Evolutionary conservation across 2,329 filamentous ascomycete genomes (phyloP).

Genomic region (Periconia sp.): DNA sequence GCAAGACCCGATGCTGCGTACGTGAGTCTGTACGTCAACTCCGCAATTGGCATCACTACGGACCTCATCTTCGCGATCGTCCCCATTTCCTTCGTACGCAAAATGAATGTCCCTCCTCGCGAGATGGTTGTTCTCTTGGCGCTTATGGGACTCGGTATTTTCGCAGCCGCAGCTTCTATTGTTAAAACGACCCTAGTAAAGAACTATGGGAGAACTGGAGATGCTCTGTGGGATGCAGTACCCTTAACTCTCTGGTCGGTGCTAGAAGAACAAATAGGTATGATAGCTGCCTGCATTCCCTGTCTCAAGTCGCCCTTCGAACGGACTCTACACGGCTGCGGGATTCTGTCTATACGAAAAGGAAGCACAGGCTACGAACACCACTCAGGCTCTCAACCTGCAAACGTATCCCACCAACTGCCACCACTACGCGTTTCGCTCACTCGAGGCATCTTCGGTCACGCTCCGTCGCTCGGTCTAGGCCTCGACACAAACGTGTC

Average conservation of each 20-base stretch:
- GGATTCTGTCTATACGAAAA: background rate
- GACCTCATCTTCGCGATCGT: constrained; percentile 27
- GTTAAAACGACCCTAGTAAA: constrained; percentile 22
- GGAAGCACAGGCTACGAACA: background rate
- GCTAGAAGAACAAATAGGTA: constrained; percentile 26
- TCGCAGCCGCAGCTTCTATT: constrained; percentile 25
- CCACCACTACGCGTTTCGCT: constrained; percentile 1
- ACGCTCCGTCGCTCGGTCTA: no score
- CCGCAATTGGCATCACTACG: constrained; percentile 20
- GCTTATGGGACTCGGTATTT: constrained; percentile 26
- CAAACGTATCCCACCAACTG: constrained; percentile 3
- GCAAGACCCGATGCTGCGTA: constrained; percentile 3
- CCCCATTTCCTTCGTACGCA: constrained; percentile 22
- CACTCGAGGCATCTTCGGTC: background rate
- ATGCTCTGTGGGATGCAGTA: constrained; percentile 20
- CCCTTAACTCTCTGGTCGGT: constrained; percentile 27
- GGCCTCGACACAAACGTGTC: constrained; percentile 3
- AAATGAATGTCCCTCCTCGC: constrained; percentile 17
- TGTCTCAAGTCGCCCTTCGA: constrained; percentile 27
- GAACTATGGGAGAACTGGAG: constrained; percentile 17
- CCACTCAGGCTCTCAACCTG: background rate
- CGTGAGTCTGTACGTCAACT: constrained; percentile 20
- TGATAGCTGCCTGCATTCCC: constrained; percentile 31
- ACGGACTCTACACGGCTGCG: constrained; percentile 16
- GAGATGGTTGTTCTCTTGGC: constrained; percentile 22